Evolutionary conservation across 345 rosid species (phyloP), one percentile per base, ranked within the genome.

Genomic region (Citropsis articulata): DNA sequence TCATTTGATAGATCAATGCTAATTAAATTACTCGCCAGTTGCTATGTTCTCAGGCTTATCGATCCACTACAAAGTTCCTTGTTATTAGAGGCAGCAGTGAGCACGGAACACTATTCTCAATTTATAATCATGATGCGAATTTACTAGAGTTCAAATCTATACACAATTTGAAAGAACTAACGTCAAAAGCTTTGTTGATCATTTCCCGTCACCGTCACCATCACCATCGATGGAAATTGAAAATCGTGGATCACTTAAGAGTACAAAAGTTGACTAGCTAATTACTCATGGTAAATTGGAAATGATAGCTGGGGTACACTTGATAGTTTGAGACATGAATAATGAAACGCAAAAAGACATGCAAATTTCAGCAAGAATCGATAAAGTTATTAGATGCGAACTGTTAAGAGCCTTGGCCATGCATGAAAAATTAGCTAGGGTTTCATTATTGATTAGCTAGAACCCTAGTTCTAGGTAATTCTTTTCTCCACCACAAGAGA

Each of bases 401-500:
- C 60, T 21, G 45, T 30, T 28, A 48, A 64, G 42, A 30, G n/a
- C 42, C 63, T 42, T 75, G 78, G 71, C 42, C 66, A 40, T 61
- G 69, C 69, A 40, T 40, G 77, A 42, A 25, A 60, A 16, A n/a
- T n/a, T 61, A 40, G 59, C 25, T 62, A n/a, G 76, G 79, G 64
- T 48, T 69, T 62, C 36, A 28, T 62, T 40, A 55, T 64, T 38
- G 1, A 64, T 64, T 38, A 24, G 70, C 81, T 71, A 55, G 1
- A 75, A 78, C 72, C 71, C 86, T 75, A 78, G 75, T 31, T 27
- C 36, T 28, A 24, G 65, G 30, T 8, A 61, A 61, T 33, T 30
- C 1, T 71, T 45, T 80, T 65, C 71, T 77, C 77, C 59, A 62
- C 83, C 79, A 80, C 77, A 72, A 75, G 75, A 65, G 63, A 63